Percentiles rank a stretch among this genome's conserved stretches.
These are phyloP conservation scores for Pezicula carpinea DNA, from an alignment of 2,329 filamentous ascomycete genomes.

Conservation along the genomic window DNA sequence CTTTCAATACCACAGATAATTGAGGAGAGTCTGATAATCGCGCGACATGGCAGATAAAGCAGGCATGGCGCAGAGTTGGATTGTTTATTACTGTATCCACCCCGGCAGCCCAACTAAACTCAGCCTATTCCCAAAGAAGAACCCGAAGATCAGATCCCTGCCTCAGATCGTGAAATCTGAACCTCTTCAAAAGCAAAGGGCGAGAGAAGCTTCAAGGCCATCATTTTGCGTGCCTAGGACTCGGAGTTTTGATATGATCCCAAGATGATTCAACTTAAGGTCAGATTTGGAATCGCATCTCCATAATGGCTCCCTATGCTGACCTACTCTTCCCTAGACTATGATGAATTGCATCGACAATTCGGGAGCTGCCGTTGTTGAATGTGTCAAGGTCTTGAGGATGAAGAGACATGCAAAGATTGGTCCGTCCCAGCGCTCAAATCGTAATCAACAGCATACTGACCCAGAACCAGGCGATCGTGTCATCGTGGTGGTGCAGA, in stretches of 20 bases:
- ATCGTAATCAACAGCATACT: background rate
- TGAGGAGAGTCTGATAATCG: no score
- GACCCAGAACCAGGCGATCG: conserved; percentile 66
- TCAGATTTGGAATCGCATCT: conserved; percentile 24
- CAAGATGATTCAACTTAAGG: conserved; percentile 93
- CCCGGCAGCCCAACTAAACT: no score
- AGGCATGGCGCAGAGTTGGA: background rate
- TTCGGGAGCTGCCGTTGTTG: conserved; percentile 93
- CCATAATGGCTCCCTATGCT: background rate
- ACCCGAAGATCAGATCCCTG: background rate
- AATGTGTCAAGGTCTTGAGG: conserved; percentile 89
- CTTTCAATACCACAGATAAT: no score
- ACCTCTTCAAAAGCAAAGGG: conserved; percentile 1
- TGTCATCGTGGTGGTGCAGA: conserved; percentile 96
- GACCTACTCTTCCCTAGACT: background rate
- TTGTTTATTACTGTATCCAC: background rate
- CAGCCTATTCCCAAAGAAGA: background rate
- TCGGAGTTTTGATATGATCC: conserved; percentile 19
- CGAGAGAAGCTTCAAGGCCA: conserved; percentile 2
- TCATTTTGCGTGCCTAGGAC: background rate
- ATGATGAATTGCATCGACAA: conserved; percentile 99
- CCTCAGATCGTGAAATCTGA: background rate
- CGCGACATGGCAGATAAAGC: background rate
- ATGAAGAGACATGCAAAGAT: conserved; percentile 87
- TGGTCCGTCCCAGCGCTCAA: conserved; percentile 51